Evolutionary conservation across 2,329 filamentous ascomycete genomes (phyloP).

Genomic region (Aspergillus felis): DNA sequence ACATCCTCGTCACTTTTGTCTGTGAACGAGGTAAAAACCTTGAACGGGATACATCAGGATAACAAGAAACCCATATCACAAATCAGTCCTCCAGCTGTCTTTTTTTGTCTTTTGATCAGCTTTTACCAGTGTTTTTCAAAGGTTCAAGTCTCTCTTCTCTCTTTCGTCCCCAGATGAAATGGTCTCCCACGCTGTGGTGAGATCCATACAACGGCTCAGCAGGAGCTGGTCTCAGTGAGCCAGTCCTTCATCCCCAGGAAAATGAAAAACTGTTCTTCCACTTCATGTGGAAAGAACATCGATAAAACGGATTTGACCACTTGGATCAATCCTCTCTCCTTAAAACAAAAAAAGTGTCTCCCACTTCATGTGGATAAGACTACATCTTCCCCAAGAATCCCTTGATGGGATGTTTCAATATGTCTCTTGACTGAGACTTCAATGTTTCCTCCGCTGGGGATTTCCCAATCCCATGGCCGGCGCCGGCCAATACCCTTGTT

Average conservation of each 20-base stretch:
- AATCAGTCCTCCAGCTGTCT: neutral
- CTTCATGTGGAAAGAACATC: neutral
- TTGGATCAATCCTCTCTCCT: neutral
- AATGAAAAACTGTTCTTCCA: neutral
- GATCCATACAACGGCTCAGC: neutral
- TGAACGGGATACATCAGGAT: conserved; percentile 9
- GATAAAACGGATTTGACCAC: neutral
- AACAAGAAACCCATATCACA: neutral
- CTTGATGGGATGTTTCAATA: neutral
- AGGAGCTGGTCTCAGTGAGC: neutral
- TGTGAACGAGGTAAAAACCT: conserved; percentile 19
- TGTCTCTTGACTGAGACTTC: neutral
- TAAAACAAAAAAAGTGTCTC: neutral
- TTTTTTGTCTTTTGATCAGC: neutral
- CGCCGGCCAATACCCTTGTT: neutral
- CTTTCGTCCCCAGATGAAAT: neutral
- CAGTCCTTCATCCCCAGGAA: neutral
- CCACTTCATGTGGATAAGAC: neutral
- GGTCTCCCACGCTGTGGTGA: neutral
- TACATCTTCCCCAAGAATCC: neutral
- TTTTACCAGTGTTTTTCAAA: neutral
- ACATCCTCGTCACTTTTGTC: conserved; percentile 9
- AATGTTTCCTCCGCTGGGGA: neutral
- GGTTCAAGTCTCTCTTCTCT: neutral
- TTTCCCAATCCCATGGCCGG: neutral